These are phyloP conservation scores for Mortierella antarctica DNA, from an alignment of 192 early-diverging fungal genomes.

Conservation along the genomic window DNA sequence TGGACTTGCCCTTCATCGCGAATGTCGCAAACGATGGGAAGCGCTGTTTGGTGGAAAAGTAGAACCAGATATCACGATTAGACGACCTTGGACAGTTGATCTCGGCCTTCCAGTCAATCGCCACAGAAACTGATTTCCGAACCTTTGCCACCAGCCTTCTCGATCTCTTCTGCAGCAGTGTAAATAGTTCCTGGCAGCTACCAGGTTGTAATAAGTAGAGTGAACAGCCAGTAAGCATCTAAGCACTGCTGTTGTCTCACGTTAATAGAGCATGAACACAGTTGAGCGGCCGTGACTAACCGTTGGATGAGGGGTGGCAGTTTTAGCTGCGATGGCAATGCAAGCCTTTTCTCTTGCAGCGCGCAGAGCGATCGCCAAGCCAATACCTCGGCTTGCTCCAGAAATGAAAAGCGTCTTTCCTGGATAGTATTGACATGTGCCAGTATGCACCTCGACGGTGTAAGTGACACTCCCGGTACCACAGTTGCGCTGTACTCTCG, in stretches of 20 bases:
- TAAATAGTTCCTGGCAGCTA: constrained; percentile 88
- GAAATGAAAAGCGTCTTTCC: constrained; percentile 49
- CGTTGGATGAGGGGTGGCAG: constrained; percentile 73
- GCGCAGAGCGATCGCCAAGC: constrained; percentile 77
- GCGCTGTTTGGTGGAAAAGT: constrained; percentile 47
- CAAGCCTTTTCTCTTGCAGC: constrained; percentile 75
- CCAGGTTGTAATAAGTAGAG: background rate
- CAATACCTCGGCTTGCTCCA: constrained; percentile 72
- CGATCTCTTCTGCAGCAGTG: constrained; percentile 79
- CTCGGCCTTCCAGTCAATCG: background rate
- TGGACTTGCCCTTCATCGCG: constrained; percentile 81
- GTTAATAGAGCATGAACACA: too few species aligned
- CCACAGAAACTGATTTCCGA: background rate
- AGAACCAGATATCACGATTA: background rate
- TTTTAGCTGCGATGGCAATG: constrained; percentile 83
- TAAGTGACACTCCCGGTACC: background rate
- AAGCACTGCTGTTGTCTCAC: too few species aligned
- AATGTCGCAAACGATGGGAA: constrained; percentile 87
- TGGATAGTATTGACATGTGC: background rate
- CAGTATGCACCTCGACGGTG: background rate
- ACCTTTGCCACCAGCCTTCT: constrained; percentile 75
- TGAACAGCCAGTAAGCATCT: too few species aligned
- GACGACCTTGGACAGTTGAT: background rate
- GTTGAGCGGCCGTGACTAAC: constrained; percentile 12
- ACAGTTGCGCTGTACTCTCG: background rate